Base-by-base conservation (phyloP, 1,139 yeast species). In the Kurtzmaniella quercitrusa region DNA sequence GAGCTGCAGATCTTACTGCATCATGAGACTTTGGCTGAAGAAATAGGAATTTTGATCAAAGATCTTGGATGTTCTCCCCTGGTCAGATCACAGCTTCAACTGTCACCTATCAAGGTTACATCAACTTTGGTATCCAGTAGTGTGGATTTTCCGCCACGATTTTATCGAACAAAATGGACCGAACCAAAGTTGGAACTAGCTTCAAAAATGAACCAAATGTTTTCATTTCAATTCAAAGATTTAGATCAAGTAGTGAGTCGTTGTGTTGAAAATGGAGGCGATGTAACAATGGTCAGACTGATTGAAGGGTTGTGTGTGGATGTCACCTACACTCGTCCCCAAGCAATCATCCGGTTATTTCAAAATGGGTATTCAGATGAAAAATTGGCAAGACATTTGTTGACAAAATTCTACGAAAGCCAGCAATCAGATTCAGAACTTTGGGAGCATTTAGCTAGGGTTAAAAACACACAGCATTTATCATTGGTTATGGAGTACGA, bases 31-130 rank as follows among this genome's bases (percentile, higher is more conserved):
- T 43, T 42, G 14, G 41, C 47, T 30, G 40, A 16, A 16, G 53
- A 49, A 12, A 43, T 59, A 58, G 63, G 63, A 42, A 44, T 11
- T 53, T 48, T 36, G 49, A 18, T 30, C 15, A 3, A 9, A 26
- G 30, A 26, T 26, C 30, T 26, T 11, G n/a, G 30, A 9, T 5
- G n/a, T 5, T 11, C 5, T 26, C 9, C 5, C n/a, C 30, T 26
- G n/a, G 30, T 26, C 4, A 9, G n/a, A 26, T 11, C 30, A 12
- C 23, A 21, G 23, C 23, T 21, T 21, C 23, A 21, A 21, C 23
- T 21, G 23, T 21, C n/a, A 28, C 33, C 33, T 7, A n/a, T 28
- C 15, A 28, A 28, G 6, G n/a, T 28, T 7, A n/a, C n/a, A 8
- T 9, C 33, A 28, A 28, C 33, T 14, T 5, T 28, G n/a, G 15